These are phyloP conservation scores for Xylaria grammica DNA, from an alignment of 495 filamentous ascomycete genomes.

Conservation along the genomic window DNA sequence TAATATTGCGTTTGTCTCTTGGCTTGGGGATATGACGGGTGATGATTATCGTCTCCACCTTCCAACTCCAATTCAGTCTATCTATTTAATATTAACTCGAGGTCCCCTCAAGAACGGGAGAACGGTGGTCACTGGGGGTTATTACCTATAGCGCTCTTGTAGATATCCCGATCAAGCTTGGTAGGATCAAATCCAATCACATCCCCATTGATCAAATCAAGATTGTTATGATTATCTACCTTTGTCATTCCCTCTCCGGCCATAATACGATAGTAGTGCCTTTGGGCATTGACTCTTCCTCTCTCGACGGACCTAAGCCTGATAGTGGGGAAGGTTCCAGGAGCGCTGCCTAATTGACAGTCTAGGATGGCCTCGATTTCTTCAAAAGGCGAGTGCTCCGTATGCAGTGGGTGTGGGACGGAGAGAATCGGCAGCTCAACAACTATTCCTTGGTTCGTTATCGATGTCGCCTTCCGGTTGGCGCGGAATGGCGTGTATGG, in stretches of 20 bases:
- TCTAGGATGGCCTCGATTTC: conserved; percentile 16
- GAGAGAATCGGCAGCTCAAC: conserved; percentile 9
- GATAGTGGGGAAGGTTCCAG: conserved; percentile 12
- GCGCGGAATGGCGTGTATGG: background rate
- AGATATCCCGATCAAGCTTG: too few species aligned
- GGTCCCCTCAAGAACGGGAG: too few species aligned
- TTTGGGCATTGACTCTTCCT: background rate
- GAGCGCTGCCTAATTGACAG: conserved; percentile 7
- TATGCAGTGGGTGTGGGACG: background rate
- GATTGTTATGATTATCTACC: too few species aligned
- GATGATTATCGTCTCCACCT: too few species aligned
- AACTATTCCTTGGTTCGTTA: conserved; percentile 15
- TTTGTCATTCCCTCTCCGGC: too few species aligned
- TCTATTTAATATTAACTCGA: too few species aligned
- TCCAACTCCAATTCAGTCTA: too few species aligned
- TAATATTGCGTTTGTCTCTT: background rate
- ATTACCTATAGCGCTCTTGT: too few species aligned
- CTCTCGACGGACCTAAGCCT: background rate
- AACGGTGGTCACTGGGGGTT: too few species aligned
- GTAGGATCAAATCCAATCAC: too few species aligned
- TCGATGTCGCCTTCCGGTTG: background rate
- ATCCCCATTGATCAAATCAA: too few species aligned
- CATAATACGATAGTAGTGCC: too few species aligned
- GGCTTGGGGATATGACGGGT: background rate
- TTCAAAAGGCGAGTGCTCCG: background rate